Conservation (phyloP, 2,329 filamentous ascomycete genomes). For the Xylariaceae sp. region DNA sequence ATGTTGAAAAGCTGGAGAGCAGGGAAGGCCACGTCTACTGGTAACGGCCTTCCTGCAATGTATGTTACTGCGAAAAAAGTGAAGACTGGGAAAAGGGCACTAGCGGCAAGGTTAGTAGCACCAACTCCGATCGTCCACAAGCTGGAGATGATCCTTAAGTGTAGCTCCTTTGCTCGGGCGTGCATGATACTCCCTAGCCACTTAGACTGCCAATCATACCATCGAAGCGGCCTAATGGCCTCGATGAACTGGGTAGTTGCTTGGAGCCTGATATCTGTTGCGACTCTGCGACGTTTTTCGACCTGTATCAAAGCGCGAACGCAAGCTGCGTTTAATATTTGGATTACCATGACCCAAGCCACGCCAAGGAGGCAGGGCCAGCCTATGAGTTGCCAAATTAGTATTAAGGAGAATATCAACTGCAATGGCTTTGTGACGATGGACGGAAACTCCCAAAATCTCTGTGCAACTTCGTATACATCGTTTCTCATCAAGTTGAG, state of each 20-base stretch:
- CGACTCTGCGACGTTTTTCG: slow-evolving; percentile 70
- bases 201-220: slow-evolving; percentile 80
- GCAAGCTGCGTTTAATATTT: slow-evolving; percentile 69
- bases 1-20: slow-evolving; percentile 80
- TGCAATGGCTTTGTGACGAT: slow-evolving; percentile 77
- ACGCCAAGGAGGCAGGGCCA: slow-evolving; percentile 78
- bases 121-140: slow-evolving; percentile 65
- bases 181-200: slow-evolving; percentile 73
- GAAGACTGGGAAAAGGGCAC: slow-evolving; percentile 75
- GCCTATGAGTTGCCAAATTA: slow-evolving; percentile 79
- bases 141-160: slow-evolving; percentile 64
- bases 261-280: slow-evolving; percentile 78
- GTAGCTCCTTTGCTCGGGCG: slow-evolving; percentile 68
- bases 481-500: slow-evolving; percentile 84
- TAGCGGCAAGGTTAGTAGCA: slow-evolving; percentile 71
- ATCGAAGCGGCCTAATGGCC: slow-evolving; percentile 76
- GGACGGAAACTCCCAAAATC: slow-evolving; percentile 86
- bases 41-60: slow-evolving; percentile 66
- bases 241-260: slow-evolving; percentile 86
- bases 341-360: slow-evolving; percentile 67
- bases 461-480: slow-evolving; percentile 78
- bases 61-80: slow-evolving; percentile 83
- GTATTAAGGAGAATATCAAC: slow-evolving; percentile 70
- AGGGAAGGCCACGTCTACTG: slow-evolving; percentile 83
- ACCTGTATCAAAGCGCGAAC: slow-evolving; percentile 68